A percentile compares a stretch with the other conserved stretches of the same genome.
These are phyloP conservation scores for Cutaneotrichosporon sp. DNA, from an alignment of 1,284 basidiomycete species.

Conservation along the genomic window DNA sequence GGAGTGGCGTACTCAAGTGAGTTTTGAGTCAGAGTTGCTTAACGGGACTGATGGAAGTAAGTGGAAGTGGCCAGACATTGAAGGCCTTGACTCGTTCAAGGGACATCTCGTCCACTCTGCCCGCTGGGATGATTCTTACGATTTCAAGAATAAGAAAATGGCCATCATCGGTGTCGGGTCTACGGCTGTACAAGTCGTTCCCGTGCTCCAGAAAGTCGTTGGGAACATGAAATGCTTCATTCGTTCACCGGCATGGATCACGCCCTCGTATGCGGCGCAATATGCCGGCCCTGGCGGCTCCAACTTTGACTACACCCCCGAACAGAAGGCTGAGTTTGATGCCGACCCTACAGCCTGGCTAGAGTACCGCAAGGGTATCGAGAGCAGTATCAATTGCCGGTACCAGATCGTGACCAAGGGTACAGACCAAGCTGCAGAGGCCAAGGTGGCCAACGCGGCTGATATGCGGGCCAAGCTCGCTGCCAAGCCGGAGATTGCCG, in stretches of 20 bases:
- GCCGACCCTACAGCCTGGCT: background rate
- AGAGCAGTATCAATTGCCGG: conserved; percentile 29
- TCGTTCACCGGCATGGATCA: conserved; percentile 28
- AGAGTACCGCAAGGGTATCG: conserved; percentile 17
- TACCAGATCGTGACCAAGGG: conserved; percentile 26
- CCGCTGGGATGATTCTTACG: conserved; percentile 19
- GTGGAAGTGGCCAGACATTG: conserved; percentile 33
- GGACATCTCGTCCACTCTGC: conserved; percentile 36
- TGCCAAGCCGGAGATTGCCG: conserved; percentile 26
- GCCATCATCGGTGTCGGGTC: conserved; percentile 26
- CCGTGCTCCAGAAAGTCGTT: conserved; percentile 24
- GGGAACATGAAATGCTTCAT: conserved; percentile 34
- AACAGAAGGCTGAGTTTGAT: background rate
- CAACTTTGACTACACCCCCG: conserved; percentile 15
- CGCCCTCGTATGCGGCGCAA: background rate
- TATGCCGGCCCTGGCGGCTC: conserved; percentile 28
- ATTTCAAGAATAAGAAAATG: conserved; percentile 19
- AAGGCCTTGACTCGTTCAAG: conserved; percentile 30
- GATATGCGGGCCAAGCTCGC: conserved; percentile 27
- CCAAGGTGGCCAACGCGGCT: background rate
- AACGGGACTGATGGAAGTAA: conserved; percentile 10
- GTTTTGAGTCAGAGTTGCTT: background rate
- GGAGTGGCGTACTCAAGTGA: conserved; percentile 27
- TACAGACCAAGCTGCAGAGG: background rate
- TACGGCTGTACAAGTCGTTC: conserved; percentile 33